These are phyloP conservation scores for Amanita exitialis DNA, from an alignment of 768 basidiomycete genomes.

Conservation along the genomic window DNA sequence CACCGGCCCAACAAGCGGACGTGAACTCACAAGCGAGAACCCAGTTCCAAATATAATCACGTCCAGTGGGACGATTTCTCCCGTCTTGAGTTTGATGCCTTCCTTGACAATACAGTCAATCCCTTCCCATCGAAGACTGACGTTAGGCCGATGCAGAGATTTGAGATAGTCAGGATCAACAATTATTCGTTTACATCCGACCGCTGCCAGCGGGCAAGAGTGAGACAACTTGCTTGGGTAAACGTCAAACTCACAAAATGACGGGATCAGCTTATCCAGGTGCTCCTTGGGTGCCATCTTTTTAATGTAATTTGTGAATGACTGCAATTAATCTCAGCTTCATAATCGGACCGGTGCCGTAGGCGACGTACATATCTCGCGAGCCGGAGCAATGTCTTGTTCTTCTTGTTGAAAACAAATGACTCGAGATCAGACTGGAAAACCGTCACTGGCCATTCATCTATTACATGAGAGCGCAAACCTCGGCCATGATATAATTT, in stretches of 20 bases:
- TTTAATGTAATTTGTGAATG: slow-evolving; percentile 34
- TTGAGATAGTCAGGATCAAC: slow-evolving; percentile 50
- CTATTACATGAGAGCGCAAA: slow-evolving; percentile 14
- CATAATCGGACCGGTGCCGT: neutral
- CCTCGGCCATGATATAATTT: slow-evolving; percentile 35
- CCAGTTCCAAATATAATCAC: slow-evolving; percentile 52
- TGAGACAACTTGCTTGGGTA: neutral
- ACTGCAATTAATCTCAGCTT: slow-evolving; percentile 16
- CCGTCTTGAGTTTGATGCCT: slow-evolving; percentile 39
- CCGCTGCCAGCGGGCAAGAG: slow-evolving; percentile 21
- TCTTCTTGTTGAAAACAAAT: slow-evolving; percentile 31
- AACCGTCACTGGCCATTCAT: neutral
- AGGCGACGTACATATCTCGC: slow-evolving; percentile 15
- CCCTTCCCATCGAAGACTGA: slow-evolving; percentile 35
- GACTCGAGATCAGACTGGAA: slow-evolving; percentile 27
- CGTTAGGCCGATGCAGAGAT: slow-evolving; percentile 42
- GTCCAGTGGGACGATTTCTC: slow-evolving; percentile 40
- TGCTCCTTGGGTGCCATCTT: slow-evolving; percentile 38
- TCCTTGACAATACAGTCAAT: slow-evolving; percentile 39
- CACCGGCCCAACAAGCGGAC: neutral
- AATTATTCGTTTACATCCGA: slow-evolving; percentile 57
- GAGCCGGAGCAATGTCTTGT: slow-evolving; percentile 18
- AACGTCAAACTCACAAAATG: slow-evolving; percentile 29
- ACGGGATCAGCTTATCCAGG: slow-evolving; percentile 35
- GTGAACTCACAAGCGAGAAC: slow-evolving; percentile 32